Evolutionary conservation across 208 protist species (phyloP).

Genomic region (Crithidia thermophila): DNA sequence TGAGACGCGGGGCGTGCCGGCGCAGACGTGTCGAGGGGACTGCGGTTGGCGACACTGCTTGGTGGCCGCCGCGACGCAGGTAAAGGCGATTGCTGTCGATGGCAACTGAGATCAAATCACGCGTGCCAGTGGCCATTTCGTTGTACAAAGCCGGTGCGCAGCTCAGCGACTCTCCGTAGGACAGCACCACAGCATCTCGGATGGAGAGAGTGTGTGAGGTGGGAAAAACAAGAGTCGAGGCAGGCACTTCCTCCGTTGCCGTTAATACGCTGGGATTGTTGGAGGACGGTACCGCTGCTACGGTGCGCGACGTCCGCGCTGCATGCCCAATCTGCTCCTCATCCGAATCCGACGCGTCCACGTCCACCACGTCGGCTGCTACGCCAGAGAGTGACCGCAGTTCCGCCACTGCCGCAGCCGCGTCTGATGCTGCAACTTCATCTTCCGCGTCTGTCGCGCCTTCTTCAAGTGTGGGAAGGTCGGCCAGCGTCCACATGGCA

Average conservation of each 20-base stretch:
- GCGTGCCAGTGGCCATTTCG: too few relatives aligned
- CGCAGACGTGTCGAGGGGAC: too few relatives aligned
- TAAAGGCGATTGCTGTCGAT: background rate
- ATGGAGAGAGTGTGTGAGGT: background rate
- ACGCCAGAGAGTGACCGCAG: too few relatives aligned
- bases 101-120: background rate
- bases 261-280: too few relatives aligned
- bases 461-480: too few relatives aligned
- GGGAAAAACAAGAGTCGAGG: background rate
- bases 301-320: background rate
- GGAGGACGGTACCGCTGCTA: background rate
- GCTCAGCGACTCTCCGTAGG: constrained; percentile 5
- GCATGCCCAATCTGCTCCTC: background rate
- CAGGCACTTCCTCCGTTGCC: too few relatives aligned
- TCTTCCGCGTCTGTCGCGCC: too few relatives aligned
- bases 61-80: too few relatives aligned
- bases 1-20: too few relatives aligned
- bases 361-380: background rate
- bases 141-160: background rate
- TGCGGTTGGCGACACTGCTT: too few relatives aligned
- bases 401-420: background rate
- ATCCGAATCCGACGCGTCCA: background rate
- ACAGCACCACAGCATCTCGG: constrained; percentile 27
- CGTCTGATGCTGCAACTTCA: too few relatives aligned
- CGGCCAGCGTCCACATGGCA: too few relatives aligned